Evolutionary conservation across 2,329 filamentous ascomycete species (phyloP).

Genomic region (Lachnellula cervina): DNA sequence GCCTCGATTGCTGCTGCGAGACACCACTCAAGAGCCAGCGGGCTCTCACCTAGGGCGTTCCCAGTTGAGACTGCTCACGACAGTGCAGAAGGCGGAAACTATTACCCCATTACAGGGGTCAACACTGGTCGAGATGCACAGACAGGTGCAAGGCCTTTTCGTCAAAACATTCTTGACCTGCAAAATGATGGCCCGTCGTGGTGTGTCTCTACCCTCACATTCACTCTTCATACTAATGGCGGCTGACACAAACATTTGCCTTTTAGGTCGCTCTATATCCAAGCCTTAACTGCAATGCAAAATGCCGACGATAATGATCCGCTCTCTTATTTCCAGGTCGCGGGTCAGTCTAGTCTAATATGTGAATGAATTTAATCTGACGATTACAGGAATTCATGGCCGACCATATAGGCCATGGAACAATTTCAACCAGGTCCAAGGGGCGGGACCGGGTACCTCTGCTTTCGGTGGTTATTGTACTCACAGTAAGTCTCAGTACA

Average conservation of each 20-base stretch:
- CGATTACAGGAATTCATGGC: slow-evolving; percentile 16
- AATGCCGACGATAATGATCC: slow-evolving; percentile 3
- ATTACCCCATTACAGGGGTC: slow-evolving; percentile 8
- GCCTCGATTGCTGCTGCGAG: not conserved
- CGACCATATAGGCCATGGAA: slow-evolving; percentile 27
- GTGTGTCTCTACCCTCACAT: not conserved
- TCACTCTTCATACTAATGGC: not conserved
- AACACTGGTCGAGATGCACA: slow-evolving; percentile 8
- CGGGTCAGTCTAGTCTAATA: slow-evolving; percentile 8
- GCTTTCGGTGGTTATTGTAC: slow-evolving; percentile 27
- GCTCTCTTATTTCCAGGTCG: slow-evolving; percentile 18
- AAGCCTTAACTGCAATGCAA: slow-evolving; percentile 17
- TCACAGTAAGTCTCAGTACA: slow-evolving; percentile 17
- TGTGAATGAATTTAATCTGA: not conserved
- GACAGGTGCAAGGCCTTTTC: slow-evolving; percentile 4
- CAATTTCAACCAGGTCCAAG: slow-evolving; percentile 10
- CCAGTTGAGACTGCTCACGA: no score
- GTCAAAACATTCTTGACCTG: slow-evolving; percentile 12
- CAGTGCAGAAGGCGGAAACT: not conserved
- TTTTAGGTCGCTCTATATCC: slow-evolving; percentile 17
- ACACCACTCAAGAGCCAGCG: not conserved
- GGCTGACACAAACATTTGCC: not conserved
- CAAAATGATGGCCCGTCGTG: slow-evolving; percentile 8
- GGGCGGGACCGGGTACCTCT: not conserved
- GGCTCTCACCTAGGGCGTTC: no score